phyloP scores from a whole-genome alignment of 2,329 filamentous ascomycete species.

The Penicillium sp. region DNA sequence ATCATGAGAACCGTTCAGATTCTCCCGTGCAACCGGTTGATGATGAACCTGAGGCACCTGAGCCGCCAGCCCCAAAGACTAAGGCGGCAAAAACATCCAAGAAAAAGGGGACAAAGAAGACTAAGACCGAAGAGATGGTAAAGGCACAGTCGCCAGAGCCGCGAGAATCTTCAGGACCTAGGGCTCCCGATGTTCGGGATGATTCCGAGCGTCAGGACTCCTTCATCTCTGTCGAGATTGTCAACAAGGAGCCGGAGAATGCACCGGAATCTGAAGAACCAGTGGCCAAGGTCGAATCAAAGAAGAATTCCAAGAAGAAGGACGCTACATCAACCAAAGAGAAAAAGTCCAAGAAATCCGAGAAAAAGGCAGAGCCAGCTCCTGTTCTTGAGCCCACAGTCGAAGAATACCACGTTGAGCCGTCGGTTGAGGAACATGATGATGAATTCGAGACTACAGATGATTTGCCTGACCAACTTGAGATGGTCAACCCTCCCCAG shows the following conservation, averaged over 20 bases:
- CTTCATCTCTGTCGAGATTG: constrained; percentile 31
- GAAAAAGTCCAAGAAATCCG: constrained; percentile 33
- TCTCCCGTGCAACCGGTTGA: constrained; percentile 1
- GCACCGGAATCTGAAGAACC: constrained; percentile 31
- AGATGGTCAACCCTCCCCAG: constrained; percentile 19
- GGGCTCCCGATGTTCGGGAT: constrained; percentile 2
- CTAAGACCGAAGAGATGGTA: constrained; percentile 19
- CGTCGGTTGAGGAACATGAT: constrained; percentile 8
- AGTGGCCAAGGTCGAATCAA: constrained; percentile 19
- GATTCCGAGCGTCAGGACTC: constrained; percentile 28
- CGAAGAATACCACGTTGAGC: constrained; percentile 3
- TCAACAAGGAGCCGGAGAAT: constrained; percentile 28
- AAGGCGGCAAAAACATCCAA: constrained; percentile 21
- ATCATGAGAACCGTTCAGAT: constrained; percentile 11
- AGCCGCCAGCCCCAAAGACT: constrained; percentile 19
- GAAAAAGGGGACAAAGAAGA: constrained; percentile 25
- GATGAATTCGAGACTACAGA: constrained; percentile 20
- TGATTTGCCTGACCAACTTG: constrained; percentile 22
- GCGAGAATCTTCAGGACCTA: constrained; percentile 3
- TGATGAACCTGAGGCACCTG: constrained; percentile 12
- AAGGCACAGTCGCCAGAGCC: constrained; percentile 6
- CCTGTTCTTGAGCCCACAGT: constrained; percentile 10
- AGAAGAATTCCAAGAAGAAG: constrained; percentile 31
- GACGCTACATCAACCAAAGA: constrained; percentile 16
- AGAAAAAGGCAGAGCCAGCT: constrained; percentile 22